Evolutionary conservation across 306 rosid species (phyloP), one percentile per base, ranked within the genome.

Genomic region (Luffa aegyptiaca): DNA sequence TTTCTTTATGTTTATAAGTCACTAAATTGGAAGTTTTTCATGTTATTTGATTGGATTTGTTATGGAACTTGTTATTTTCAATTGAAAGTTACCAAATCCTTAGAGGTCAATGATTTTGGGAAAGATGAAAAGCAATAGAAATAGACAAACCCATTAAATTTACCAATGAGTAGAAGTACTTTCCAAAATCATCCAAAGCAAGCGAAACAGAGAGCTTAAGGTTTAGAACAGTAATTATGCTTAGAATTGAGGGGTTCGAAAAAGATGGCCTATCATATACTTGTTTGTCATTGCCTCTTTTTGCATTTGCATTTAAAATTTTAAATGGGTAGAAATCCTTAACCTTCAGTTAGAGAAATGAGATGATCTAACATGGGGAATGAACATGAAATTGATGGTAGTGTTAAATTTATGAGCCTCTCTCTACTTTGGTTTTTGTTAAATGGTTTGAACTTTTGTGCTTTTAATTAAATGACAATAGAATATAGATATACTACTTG

Each of bases 361-460:
- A n/a, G 49, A 42, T 70, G 36, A 70, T 70, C 36, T 45, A 45
- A 71, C 39, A 71, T 71, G 56, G 52, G 76, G 56, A 71, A 45
- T 68, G 35, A 68, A 4, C 75, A 68, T 68, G 51, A 65, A 65
- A 65, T 58, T 65, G 42, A 16, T 65, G 12, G 20, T 16, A 64
- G 45, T 64, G 2, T 26, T 36, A 16, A 64, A 64, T 11, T 21
- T 21, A 26, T 46, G 20, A 21, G 57, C 46, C 20, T 46, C 58
- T 71, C 76, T 39, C 70, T 21, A 46, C 76, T 71, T 45, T 71
- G 20, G 76, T 71, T 70, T 70, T 17, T 70, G 56, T 70, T 44
- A 26, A 26, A 45, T 70, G 44, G 49, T 68, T 7, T 68, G 18
- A 4, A 53, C 52, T 44, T 69, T 69, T 69, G 37, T 20, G 16